Percentiles rank a stretch among this genome's conserved stretches.
Evolutionary conservation across 306 rosid genomes (phyloP).

Genomic region (Ormosia semicastrata): DNA sequence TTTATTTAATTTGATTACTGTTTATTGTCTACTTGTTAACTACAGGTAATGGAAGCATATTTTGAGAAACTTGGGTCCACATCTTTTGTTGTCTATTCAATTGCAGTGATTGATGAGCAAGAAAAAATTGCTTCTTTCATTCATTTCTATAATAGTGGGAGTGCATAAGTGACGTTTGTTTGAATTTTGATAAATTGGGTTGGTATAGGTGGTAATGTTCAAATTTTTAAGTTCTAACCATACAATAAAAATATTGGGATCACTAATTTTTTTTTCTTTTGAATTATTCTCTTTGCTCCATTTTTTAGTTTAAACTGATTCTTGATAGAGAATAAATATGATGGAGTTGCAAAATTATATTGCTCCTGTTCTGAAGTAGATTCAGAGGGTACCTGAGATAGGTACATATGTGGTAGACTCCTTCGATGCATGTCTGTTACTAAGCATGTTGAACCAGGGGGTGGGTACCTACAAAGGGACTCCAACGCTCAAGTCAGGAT

Average conservation of each 20-base stretch:
- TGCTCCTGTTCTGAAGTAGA: too few relatives aligned
- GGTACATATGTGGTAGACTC: too few relatives aligned
- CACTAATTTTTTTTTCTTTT: background rate
- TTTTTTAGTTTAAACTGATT: background rate
- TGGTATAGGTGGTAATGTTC: background rate
- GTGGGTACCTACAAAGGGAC: too few relatives aligned
- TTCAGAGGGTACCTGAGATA: too few relatives aligned
- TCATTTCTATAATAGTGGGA: background rate
- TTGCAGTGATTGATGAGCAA: conserved; percentile 85
- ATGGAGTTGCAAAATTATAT: conserved; percentile 8
- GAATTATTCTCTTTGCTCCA: background rate
- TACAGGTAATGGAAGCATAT: conserved; percentile 94
- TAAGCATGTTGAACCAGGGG: too few relatives aligned
- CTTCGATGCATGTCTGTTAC: too few relatives aligned
- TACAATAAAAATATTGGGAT: background rate
- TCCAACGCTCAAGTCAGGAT: too few relatives aligned
- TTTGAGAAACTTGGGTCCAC: conserved; percentile 94
- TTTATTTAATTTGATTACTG: conserved; percentile 19
- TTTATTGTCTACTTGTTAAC: conserved; percentile 21
- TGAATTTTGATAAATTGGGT: background rate
- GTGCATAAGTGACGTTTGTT: conserved; percentile 2
- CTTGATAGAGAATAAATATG: conserved; percentile 10
- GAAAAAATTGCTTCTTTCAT: conserved; percentile 46
- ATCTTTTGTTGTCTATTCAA: conserved; percentile 95
- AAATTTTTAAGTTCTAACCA: background rate